A percentile compares a stretch with the other conserved stretches of the same genome.
These are phyloP conservation scores for Craterostigma plantagineum DNA, from an alignment of 257 asterid species.

Conservation along the genomic window DNA sequence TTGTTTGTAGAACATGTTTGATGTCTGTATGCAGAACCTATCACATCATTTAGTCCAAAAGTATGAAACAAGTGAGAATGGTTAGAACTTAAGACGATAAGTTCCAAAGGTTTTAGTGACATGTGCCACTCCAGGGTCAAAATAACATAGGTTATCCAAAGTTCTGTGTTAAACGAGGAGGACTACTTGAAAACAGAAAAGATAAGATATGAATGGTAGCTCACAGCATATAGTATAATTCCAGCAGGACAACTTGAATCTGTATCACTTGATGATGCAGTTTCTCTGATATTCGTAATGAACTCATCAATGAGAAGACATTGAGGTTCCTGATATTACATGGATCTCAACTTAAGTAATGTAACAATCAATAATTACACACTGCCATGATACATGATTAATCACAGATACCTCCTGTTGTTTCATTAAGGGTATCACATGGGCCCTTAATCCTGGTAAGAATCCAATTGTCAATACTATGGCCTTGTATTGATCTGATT, in stretches of 20 bases:
- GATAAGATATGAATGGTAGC: constrained; percentile 13
- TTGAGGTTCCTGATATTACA: constrained; percentile 15
- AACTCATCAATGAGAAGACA: constrained; percentile 32
- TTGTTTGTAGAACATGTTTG: constrained; percentile 46
- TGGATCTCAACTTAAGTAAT: constrained; percentile 10
- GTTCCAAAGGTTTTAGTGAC: constrained; percentile 4
- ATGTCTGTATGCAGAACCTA: constrained; percentile 45
- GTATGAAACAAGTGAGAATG: constrained; percentile 17
- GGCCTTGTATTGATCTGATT: constrained; percentile 17
- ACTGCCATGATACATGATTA: constrained; percentile 1
- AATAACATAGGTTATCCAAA: no score
- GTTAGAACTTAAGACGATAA: constrained; percentile 1
- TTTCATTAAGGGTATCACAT: constrained; percentile 25
- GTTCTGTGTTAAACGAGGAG: no score
- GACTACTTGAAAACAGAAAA: constrained; percentile 1
- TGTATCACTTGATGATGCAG: constrained; percentile 34
- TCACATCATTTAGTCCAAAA: constrained; percentile 23
- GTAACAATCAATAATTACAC: constrained; percentile 7
- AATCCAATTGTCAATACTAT: constrained; percentile 51
- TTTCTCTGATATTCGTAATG: constrained; percentile 40
- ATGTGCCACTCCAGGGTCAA: no score
- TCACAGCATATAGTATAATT: constrained; percentile 55
- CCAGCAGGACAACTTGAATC: constrained; percentile 55
- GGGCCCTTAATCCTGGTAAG: constrained; percentile 48
- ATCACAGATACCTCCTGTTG: constrained; percentile 15